Conservation (phyloP, 2,329 filamentous ascomycete species). For the Talaromyces pinophilus region DNA sequence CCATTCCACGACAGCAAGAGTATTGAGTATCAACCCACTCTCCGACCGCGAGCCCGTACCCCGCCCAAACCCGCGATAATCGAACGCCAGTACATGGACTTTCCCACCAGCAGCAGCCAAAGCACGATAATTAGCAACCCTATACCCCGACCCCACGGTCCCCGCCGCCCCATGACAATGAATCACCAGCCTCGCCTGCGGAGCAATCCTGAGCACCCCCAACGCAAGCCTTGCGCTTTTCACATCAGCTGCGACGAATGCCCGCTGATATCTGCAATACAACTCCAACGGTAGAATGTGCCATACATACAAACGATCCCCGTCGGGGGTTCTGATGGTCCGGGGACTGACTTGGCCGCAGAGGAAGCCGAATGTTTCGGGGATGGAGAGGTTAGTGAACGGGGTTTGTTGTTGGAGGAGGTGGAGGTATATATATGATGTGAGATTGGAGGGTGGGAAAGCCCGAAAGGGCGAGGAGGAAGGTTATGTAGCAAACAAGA, state of each 20-base stretch:
- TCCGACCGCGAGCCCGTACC: conserved; percentile 59
- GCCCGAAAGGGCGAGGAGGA: too few relatives aligned
- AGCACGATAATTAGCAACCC: conserved; percentile 53
- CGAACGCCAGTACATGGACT: conserved; percentile 56
- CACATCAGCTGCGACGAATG: conserved; percentile 56
- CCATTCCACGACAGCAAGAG: conserved; percentile 56
- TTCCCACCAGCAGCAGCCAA: conserved; percentile 52
- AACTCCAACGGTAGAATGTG: conserved; percentile 79
- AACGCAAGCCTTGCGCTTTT: conserved; percentile 27
- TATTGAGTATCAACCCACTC: conserved; percentile 56
- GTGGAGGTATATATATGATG: too few relatives aligned
- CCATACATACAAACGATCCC: conserved; percentile 81
- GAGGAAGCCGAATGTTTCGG: conserved; percentile 68
- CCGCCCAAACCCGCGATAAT: conserved; percentile 63
- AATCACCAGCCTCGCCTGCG: conserved; percentile 41
- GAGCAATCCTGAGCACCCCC: conserved; percentile 22
- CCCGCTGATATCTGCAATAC: conserved; percentile 69
- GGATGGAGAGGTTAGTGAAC: too few relatives aligned
- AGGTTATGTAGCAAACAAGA: too few relatives aligned
- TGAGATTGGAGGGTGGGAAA: too few relatives aligned
- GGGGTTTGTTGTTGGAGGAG: too few relatives aligned
- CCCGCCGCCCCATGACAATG: conserved; percentile 54
- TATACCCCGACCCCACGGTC: conserved; percentile 58
- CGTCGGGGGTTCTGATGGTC: conserved; percentile 70
- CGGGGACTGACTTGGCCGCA: conserved; percentile 54